Evolutionary conservation across 192 early-diverging fungal species (phyloP), one percentile per base, ranked within the genome.

Genomic region (Rhizophagus prolifer): DNA sequence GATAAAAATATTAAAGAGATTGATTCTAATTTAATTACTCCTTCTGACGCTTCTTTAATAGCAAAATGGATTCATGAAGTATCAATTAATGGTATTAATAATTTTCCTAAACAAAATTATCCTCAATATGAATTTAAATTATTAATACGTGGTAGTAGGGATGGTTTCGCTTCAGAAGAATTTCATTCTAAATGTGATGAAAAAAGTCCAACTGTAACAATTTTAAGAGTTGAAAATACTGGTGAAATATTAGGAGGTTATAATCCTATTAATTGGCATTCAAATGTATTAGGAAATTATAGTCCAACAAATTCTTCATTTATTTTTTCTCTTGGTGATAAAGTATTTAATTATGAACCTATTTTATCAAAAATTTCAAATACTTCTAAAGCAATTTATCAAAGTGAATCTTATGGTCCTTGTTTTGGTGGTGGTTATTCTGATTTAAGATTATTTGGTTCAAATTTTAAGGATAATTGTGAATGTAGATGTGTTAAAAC

Each of bases 311-410:
- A 21, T 54, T 54, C 50, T 21, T 54, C 50, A 13, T 62, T 62
- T 26, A 26, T 26, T 28, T 62, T 62, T 62, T 62, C 61, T 13
- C 26, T 62, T 3, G 61, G 26, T 62, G 25, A 62, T 62, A 62
- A 62, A 62, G 61, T 62, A 28, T 62, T 62, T 62, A 62, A 62
- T 26, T 62, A 26, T 62, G 61, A 62, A 1, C 61, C 23, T 9
- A 62, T 12, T 28, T 26, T 62, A 26, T 26, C 61, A 26, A 62
- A 28, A 62, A 2, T 62, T 23, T 9, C 61, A 23, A 62, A 62
- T 62, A 1, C n/a, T 26, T 9, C n/a, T 26, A 62, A 62, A 62
- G 61, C 61, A 2, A 26, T 62, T 12, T 62, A 26, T 62, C 61
- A 62, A 62, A 62, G 23, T 62, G 26, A 13, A 19, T 62, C n/a